These are phyloP conservation scores for Talaromyces sp. DNA, from an alignment of 2,329 filamentous ascomycete genomes.

Conservation along the genomic window DNA sequence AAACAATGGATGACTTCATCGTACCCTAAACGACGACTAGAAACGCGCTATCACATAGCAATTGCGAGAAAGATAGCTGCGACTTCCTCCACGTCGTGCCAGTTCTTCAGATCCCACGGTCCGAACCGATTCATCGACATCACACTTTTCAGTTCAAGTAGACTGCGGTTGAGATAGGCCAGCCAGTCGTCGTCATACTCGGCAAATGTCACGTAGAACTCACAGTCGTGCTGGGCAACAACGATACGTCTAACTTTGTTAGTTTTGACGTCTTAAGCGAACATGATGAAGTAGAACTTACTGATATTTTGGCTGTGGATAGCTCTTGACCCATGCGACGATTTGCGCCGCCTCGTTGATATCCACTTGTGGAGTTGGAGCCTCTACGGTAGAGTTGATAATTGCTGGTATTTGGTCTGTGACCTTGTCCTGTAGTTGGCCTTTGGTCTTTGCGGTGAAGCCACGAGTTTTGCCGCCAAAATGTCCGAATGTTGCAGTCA, in stretches of 20 bases:
- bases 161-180: background rate
- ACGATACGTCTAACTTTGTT: background rate
- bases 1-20: too few relatives aligned
- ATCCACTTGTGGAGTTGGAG: background rate
- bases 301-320: background rate
- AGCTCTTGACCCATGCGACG: background rate
- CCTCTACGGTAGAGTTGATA: background rate
- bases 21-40: too few relatives aligned
- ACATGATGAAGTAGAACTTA: background rate
- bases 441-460: background rate
- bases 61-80: background rate
- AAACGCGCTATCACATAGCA: too few relatives aligned
- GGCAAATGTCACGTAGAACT: background rate
- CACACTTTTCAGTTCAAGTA: background rate
- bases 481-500: too few relatives aligned
- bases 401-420: background rate
- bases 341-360: background rate
- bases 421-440: background rate
- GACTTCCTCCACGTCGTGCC: background rate
- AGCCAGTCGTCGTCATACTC: background rate
- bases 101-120: background rate
- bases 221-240: background rate
- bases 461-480: background rate
- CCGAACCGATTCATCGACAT: background rate
- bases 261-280: background rate